Conservation (phyloP, 441 rosid species). For the Croton laevigatus region DNA sequence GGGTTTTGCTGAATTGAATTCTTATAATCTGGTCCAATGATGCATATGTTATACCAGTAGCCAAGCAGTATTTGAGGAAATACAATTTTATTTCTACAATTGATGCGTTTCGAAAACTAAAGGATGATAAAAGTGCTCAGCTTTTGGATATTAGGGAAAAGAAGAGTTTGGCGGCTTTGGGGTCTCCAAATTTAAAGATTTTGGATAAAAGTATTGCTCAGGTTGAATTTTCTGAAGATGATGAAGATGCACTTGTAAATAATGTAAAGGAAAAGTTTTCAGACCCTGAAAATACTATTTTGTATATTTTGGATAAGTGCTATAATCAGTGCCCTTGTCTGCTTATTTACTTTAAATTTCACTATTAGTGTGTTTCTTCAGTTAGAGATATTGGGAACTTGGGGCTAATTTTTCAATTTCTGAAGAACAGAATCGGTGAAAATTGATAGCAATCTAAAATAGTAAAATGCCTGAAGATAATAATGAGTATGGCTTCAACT, state of each 20-base stretch:
- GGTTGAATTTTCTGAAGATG: constrained; percentile 46
- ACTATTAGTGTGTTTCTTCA: background rate
- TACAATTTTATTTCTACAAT: constrained; percentile 61
- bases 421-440: background rate
- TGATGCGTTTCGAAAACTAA: constrained; percentile 68
- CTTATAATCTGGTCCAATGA: no score
- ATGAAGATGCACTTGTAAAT: constrained; percentile 36
- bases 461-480: background rate
- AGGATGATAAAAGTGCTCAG: constrained; percentile 55
- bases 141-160: constrained; percentile 77
- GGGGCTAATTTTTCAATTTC: background rate
- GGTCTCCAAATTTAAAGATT: constrained; percentile 64
- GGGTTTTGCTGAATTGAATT: no score
- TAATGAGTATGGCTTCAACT: background rate
- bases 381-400: constrained; percentile 1
- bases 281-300: constrained; percentile 22
- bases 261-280: constrained; percentile 24
- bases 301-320: constrained; percentile 31
- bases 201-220: constrained; percentile 49
- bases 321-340: background rate
- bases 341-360: background rate
- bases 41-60: constrained; percentile 53
- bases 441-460: background rate
- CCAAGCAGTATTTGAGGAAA: constrained; percentile 53
- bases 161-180: constrained; percentile 51